Evolutionary conservation across 2,329 filamentous ascomycete genomes (phyloP).

Genomic region (Fusarium bactridioides): DNA sequence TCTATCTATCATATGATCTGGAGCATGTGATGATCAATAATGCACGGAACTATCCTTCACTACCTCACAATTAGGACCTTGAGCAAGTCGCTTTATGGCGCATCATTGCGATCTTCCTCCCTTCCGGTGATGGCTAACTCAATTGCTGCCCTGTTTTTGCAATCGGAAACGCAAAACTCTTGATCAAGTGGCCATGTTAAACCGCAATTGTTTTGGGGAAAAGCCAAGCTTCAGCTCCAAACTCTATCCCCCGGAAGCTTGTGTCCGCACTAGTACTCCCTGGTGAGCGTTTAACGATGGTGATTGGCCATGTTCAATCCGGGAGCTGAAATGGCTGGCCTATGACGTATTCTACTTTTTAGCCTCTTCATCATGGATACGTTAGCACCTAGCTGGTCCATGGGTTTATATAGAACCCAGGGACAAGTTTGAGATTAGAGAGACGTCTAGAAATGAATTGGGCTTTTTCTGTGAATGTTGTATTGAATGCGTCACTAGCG

Average conservation of each 20-base stretch:
- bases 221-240: constrained; percentile 12
- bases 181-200: background rate
- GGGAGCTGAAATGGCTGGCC: constrained; percentile 14
- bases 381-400: background rate
- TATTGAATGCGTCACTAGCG: background rate
- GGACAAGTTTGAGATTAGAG: background rate
- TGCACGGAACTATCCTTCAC: background rate
- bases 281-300: background rate
- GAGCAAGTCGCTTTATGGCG: background rate
- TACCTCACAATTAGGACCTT: background rate
- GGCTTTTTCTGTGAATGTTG: constrained; percentile 1
- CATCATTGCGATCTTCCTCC: background rate
- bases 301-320: constrained; percentile 25
- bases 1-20: background rate
- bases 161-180: background rate
- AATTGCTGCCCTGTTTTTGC: background rate
- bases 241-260: constrained; percentile 30
- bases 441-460: background rate
- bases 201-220: constrained; percentile 2
- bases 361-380: constrained; percentile 16
- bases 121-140: background rate
- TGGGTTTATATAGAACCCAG: constrained; percentile 25
- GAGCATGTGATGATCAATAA: background rate
- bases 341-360: constrained; percentile 42
- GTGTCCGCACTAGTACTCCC: constrained; percentile 25